Percentiles rank a stretch among this genome's conserved stretches.
Evolutionary conservation across 2,329 filamentous ascomycete species (phyloP).

Genomic region (Verticillium klebahnii): DNA sequence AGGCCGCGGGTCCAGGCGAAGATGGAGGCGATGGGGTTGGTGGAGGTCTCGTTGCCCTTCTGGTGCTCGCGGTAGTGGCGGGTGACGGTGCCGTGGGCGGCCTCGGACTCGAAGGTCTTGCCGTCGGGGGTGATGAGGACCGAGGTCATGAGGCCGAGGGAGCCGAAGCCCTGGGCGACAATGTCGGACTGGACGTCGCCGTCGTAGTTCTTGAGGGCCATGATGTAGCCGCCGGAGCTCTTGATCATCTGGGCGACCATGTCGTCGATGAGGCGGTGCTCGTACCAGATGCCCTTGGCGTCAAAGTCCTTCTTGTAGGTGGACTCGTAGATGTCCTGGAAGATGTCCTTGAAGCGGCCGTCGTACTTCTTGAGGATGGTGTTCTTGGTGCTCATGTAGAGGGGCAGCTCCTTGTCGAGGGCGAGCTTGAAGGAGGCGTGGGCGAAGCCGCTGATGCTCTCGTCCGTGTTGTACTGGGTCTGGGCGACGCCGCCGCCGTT

Average conservation of each 20-base stretch:
- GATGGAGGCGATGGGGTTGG: slow-evolving; percentile 98
- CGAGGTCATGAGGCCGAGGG: slow-evolving; percentile 96
- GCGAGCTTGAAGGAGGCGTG: slow-evolving; percentile 97
- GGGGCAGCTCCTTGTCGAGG: slow-evolving; percentile 77
- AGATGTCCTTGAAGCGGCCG: slow-evolving; percentile 98
- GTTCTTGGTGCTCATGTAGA: slow-evolving; percentile 99
- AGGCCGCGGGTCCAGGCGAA: slow-evolving; percentile 98
- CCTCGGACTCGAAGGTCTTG: slow-evolving; percentile 95
- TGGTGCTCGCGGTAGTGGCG: slow-evolving; percentile 99
- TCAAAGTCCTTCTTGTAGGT: slow-evolving; percentile 87
- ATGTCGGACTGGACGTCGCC: slow-evolving; percentile 99
- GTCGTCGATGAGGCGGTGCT: slow-evolving; percentile 98
- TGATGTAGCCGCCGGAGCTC: slow-evolving; percentile 92
- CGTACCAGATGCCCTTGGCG: slow-evolving; percentile 93
- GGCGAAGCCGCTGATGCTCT: slow-evolving; percentile 91
- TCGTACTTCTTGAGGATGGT: slow-evolving; percentile 99
- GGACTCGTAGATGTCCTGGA: slow-evolving; percentile 91
- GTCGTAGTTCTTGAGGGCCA: slow-evolving; percentile 99
- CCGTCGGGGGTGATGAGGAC: slow-evolving; percentile 95
- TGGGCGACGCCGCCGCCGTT: slow-evolving; percentile 79
- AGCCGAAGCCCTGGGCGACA: slow-evolving; percentile 96
- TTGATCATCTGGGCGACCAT: slow-evolving; percentile 99
- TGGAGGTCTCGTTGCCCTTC: slow-evolving; percentile 94
- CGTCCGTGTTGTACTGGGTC: slow-evolving; percentile 97
- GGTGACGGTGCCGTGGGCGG: slow-evolving; percentile 96